Evolutionary conservation across 495 filamentous ascomycete genomes (phyloP).

Genomic region (Staphylotrichum longicolle): DNA sequence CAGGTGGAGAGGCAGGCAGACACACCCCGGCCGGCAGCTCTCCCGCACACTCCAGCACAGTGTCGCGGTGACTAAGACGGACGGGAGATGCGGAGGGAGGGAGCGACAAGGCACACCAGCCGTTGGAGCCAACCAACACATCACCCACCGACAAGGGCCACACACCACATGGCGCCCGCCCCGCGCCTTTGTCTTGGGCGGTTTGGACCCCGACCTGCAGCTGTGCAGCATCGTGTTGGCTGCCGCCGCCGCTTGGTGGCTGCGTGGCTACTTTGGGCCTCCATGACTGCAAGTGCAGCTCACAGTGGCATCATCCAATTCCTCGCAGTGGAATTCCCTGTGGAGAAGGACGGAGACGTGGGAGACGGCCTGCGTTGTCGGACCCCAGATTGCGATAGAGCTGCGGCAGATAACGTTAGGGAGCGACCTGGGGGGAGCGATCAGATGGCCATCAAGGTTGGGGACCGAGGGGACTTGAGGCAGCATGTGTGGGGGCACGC

Average conservation of each 20-base stretch:
- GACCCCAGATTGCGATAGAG: background rate
- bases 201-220: no score
- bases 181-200: background rate
- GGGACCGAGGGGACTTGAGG: background rate
- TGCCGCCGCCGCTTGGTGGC: background rate
- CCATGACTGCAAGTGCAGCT: conserved; percentile 23
- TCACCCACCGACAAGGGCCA: background rate
- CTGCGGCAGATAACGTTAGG: background rate
- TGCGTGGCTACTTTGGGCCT: background rate
- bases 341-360: conserved; percentile 4
- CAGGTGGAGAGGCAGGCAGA: conserved; percentile 7
- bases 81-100: conserved; percentile 1
- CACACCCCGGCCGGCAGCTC: conserved; percentile 13
- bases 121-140: conserved; percentile 7
- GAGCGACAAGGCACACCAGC: conserved; percentile 10
- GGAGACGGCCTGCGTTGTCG: background rate
- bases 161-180: conserved; percentile 13
- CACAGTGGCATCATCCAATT: conserved; percentile 28
- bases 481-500: background rate
- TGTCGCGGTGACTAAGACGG: conserved; percentile 12
- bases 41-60: no score
- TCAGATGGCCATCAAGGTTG: conserved; percentile 9
- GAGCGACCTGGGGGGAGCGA: background rate
- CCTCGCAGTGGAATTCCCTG: conserved; percentile 1
- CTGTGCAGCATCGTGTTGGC: background rate